Conservation (phyloP, 2,329 filamentous ascomycete genomes). For the Monosporascus sp. region DNA sequence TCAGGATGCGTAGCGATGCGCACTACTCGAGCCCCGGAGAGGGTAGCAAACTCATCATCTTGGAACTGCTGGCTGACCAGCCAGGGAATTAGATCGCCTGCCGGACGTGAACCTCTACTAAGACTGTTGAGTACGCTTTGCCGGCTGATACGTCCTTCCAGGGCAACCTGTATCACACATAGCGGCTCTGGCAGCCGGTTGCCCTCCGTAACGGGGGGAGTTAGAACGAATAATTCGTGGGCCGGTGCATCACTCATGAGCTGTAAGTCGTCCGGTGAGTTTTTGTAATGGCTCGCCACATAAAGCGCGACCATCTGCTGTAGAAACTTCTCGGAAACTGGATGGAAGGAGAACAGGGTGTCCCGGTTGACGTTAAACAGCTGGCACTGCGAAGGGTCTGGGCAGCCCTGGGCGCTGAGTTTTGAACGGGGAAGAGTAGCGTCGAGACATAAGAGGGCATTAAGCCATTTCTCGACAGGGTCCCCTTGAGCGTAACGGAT, state of each 20-base stretch:
- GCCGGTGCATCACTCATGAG: conserved; percentile 97
- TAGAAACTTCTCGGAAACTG: conserved; percentile 92
- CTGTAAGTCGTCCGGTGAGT: conserved; percentile 95
- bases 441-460: conserved; percentile 87
- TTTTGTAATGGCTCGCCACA: conserved; percentile 89
- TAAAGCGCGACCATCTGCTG: conserved; percentile 98
- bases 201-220: conserved; percentile 74
- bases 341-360: conserved; percentile 96
- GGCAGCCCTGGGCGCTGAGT: conserved; percentile 68
- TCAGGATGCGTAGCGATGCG: conserved; percentile 96
- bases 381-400: conserved; percentile 86
- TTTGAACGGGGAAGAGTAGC: conserved; percentile 79
- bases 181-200: conserved; percentile 84
- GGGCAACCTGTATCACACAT: conserved; percentile 87
- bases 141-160: conserved; percentile 91
- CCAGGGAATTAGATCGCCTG: conserved; percentile 95
- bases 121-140: conserved; percentile 88
- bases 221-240: conserved; percentile 91
- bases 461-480: conserved; percentile 92
- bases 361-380: conserved; percentile 93
- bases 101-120: conserved; percentile 80
- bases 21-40: conserved; percentile 88
- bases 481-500: conserved; percentile 93
- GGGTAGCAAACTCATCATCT: conserved; percentile 88
- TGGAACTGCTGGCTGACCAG: conserved; percentile 97